These are phyloP conservation scores for Dactylellina leptospora DNA, from an alignment of 2,329 filamentous ascomycete species.

Conservation along the genomic window DNA sequence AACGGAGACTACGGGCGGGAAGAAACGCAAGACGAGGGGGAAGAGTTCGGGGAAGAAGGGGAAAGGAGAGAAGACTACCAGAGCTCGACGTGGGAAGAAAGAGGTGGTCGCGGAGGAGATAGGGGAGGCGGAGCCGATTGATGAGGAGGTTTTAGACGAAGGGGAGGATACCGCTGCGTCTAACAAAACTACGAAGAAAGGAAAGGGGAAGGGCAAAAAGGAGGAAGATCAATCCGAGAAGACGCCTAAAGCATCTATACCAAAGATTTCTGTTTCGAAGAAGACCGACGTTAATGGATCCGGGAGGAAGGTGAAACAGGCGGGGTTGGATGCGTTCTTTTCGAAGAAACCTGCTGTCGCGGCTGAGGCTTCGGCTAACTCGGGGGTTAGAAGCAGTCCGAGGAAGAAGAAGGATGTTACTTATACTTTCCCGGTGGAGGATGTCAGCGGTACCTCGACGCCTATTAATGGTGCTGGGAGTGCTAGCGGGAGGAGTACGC, in stretches of 20 bases:
- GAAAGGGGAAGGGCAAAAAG: slow-evolving; percentile 26
- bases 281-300: slow-evolving; percentile 25
- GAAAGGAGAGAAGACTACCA: not conserved
- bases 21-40: slow-evolving; percentile 37
- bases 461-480: slow-evolving; percentile 44
- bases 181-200: slow-evolving; percentile 4
- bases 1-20: slow-evolving; percentile 23
- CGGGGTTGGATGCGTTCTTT: slow-evolving; percentile 44
- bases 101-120: not conserved
- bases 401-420: slow-evolving; percentile 38
- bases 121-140: not conserved
- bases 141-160: not conserved
- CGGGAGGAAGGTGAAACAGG: slow-evolving; percentile 29
- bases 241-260: slow-evolving; percentile 17
- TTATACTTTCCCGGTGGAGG: slow-evolving; percentile 9
- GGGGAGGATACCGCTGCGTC: slow-evolving; percentile 24
- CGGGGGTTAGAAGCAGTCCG: slow-evolving; percentile 47
- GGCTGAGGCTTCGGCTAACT: not conserved
- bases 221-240: slow-evolving; percentile 12
- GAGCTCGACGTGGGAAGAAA: not conserved
- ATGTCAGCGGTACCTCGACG: slow-evolving; percentile 33
- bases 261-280: slow-evolving; percentile 28
- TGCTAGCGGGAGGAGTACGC: slow-evolving; percentile 42
- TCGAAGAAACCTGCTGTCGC: slow-evolving; percentile 30
- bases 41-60: slow-evolving; percentile 34